Evolutionary conservation across 1,139 yeast genomes (phyloP).

Genomic region (Taiozyma onychis): DNA sequence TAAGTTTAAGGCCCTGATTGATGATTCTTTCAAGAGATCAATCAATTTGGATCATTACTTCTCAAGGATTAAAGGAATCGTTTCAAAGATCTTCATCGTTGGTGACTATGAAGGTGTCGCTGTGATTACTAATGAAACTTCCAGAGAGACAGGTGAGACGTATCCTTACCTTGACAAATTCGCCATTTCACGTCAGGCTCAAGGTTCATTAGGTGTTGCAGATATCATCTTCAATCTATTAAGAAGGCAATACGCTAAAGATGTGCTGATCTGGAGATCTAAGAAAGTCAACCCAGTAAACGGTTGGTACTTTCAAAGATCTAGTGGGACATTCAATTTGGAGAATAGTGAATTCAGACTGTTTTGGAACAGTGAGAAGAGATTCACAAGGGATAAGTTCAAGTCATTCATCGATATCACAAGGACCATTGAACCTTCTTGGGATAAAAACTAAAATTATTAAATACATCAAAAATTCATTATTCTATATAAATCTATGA

Average conservation of each 20-base stretch:
- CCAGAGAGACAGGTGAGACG: conserved; percentile 20
- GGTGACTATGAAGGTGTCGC: conserved; percentile 98
- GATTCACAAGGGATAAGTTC: conserved; percentile 4
- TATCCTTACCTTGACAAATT: conserved; percentile 76
- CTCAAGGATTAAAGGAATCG: conserved; percentile 51
- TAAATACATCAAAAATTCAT: background rate
- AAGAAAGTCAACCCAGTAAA: conserved; percentile 82
- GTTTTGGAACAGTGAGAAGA: conserved; percentile 20
- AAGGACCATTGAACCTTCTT: conserved; percentile 19
- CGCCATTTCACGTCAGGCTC: conserved; percentile 77
- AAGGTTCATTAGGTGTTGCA: conserved; percentile 91
- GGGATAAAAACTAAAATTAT: conserved; percentile 11
- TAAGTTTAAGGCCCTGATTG: conserved; percentile 55
- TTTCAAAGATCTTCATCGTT: conserved; percentile 76
- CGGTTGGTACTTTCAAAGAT: conserved; percentile 95
- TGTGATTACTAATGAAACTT: conserved; percentile 70
- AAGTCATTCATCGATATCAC: conserved; percentile 20
- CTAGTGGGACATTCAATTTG: conserved; percentile 57
- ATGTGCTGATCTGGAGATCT: conserved; percentile 74
- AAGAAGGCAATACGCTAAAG: conserved; percentile 63
- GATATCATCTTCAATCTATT: conserved; percentile 86
- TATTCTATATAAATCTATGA: background rate
- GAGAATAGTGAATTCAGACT: conserved; percentile 22
- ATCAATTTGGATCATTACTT: conserved; percentile 65
- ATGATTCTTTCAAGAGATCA: conserved; percentile 71